Conservation (phyloP, 1,284 basidiomycete species). For the Leccinum angustisporum region DNA sequence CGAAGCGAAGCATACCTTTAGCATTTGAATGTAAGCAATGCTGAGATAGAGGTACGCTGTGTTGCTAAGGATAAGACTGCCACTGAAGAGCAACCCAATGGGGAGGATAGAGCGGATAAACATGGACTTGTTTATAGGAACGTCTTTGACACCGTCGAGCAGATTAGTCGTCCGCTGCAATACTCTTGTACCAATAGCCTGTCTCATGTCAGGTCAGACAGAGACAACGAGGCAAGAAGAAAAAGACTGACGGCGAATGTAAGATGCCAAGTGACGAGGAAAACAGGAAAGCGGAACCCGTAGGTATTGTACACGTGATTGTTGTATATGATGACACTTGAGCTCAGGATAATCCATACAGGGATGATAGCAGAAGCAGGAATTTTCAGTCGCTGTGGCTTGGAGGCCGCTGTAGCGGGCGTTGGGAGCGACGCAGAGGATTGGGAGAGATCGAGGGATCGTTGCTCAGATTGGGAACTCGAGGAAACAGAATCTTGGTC, state of each 20-base stretch:
- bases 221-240: background rate
- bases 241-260: constrained; percentile 68
- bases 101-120: constrained; percentile 90
- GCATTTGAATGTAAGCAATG: constrained; percentile 97
- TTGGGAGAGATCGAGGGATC: background rate
- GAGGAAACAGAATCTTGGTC: constrained; percentile 9
- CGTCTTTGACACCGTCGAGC: constrained; percentile 87
- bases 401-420: constrained; percentile 28
- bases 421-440: constrained; percentile 22
- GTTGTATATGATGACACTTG: constrained; percentile 96
- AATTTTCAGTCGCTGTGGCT: constrained; percentile 32
- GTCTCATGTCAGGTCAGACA: constrained; percentile 7
- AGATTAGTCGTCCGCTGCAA: constrained; percentile 86
- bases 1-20: constrained; percentile 62
- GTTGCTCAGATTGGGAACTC: constrained; percentile 4
- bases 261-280: constrained; percentile 86
- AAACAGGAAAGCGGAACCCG: constrained; percentile 84
- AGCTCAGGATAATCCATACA: constrained; percentile 89
- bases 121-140: constrained; percentile 81
- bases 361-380: constrained; percentile 74
- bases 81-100: constrained; percentile 91
- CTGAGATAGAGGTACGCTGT: constrained; percentile 92
- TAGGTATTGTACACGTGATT: constrained; percentile 87
- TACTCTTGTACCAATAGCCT: constrained; percentile 88
- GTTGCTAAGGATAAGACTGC: constrained; percentile 89